These are phyloP conservation scores for Biscogniauxia marginata DNA, from an alignment of 2,329 filamentous ascomycete species.

Conservation along the genomic window DNA sequence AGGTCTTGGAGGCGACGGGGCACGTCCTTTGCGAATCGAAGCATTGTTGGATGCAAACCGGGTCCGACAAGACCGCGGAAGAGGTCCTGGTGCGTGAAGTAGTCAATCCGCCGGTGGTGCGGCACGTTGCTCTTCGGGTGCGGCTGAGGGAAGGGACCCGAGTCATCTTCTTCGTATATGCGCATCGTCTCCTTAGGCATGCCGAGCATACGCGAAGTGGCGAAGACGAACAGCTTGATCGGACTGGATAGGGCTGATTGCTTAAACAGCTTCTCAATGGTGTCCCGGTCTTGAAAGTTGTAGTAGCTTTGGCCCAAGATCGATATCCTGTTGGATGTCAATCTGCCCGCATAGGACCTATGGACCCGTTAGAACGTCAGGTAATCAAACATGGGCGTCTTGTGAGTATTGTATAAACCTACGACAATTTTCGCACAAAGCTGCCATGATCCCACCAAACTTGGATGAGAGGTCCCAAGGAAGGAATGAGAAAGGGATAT, in stretches of 20 bases:
- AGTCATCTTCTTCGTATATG: conserved; percentile 17
- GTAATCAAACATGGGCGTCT: no score
- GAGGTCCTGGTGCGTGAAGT: conserved; percentile 11
- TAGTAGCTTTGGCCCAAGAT: conserved; percentile 16
- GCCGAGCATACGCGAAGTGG: conserved; percentile 13
- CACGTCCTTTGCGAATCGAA: conserved; percentile 10
- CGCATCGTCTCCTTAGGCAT: conserved; percentile 11
- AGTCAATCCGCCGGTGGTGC: conserved; percentile 15
- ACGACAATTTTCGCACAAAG: no score
- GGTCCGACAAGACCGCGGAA: conserved; percentile 14
- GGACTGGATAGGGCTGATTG: conserved; percentile 13
- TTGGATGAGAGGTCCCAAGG: no score
- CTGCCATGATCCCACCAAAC: no score
- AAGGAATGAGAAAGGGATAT: no score
- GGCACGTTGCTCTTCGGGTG: conserved; percentile 14
- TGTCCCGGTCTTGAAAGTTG: conserved; percentile 18
- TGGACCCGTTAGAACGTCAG: no score
- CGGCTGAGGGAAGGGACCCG: conserved; percentile 15
- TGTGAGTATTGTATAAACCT: no score
- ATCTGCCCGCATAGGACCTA: conserved; percentile 15
- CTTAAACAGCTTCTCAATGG: conserved; percentile 13
- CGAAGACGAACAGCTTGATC: conserved; percentile 15
- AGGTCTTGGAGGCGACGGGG: conserved; percentile 4
- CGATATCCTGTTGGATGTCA: conserved; percentile 12
- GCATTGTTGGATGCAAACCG: conserved; percentile 13